Evolutionary conservation across 495 filamentous ascomycete species (phyloP), one percentile per base, ranked within the genome.

Genomic region (Cetradonia linearis): DNA sequence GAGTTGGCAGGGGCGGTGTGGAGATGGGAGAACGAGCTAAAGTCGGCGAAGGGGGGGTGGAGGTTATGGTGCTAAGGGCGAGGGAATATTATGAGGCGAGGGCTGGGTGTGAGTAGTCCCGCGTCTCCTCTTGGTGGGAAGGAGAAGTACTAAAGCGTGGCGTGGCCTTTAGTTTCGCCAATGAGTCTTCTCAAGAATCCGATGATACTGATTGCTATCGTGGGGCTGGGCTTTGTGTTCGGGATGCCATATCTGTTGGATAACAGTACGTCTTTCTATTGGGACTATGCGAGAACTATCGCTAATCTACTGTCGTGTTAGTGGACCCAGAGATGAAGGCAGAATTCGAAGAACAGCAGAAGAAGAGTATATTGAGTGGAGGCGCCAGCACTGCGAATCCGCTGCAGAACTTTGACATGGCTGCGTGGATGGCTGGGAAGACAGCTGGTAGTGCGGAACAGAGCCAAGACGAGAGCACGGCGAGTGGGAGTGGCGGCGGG

Each of bases 231-330:
- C 0, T 72, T 95, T 49, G 90, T 95, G 44, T 74, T 96, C 55
- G 91, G 91, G 31, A 84, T 97, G 83, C 93, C 93, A 10, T 91
- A 96, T 72, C 69, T 98, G 37, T 82, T 97, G 73, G 91, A 97
- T 55, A 96, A 95, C 65, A 95, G 91, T 96, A 82, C 58, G 91
- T 82, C 33, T 34, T 50, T 37, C 6, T 25, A n/a, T 23, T 36
- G 6, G 23, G 11, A 27, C 33, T 31, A 38, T 16, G 6, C 0
- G 33, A 9, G 31, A 3, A 0, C 13, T 2, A 1, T 53, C 1
- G 33, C 58, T 60, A 47, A 60, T 14, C 10, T 49, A 1, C 1
- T 34, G 14, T 38, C 31, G 0, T 10, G 30, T 27, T 66, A 96
- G 91, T 98, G 92, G 93, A 97, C 68, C 89, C 89, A 20, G 93